These are phyloP conservation scores for Cladosporium colombiae DNA, from an alignment of 2,329 filamentous ascomycete genomes.

Conservation along the genomic window DNA sequence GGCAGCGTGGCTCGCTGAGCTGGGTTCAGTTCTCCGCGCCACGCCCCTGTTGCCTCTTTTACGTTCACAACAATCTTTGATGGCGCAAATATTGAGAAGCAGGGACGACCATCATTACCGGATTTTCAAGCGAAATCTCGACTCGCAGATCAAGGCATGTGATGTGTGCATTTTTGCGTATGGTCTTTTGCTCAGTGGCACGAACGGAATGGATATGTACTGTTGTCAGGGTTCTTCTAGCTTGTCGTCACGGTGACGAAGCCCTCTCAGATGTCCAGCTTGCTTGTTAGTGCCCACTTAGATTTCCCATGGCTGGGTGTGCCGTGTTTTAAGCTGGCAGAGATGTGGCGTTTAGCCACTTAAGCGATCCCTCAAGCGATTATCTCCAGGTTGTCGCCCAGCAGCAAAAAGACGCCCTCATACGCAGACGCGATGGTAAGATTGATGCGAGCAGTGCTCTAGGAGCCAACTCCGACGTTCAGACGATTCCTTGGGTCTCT, in stretches of 20 bases:
- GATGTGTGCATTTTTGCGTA: neutral
- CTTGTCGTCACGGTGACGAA: conserved; percentile 12
- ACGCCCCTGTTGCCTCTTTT: neutral
- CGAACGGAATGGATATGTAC: neutral
- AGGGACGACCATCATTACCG: neutral
- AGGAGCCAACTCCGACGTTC: conserved; percentile 5
- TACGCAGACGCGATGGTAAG: neutral
- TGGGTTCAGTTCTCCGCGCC: neutral
- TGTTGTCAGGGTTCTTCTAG: neutral
- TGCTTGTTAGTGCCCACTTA: neutral
- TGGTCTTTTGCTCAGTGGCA: neutral
- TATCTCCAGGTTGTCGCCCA: neutral
- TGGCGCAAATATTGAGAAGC: neutral
- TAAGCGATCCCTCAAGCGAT: neutral
- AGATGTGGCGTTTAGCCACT: neutral
- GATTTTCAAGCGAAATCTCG: neutral
- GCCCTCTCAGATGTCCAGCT: neutral
- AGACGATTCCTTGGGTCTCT: neutral
- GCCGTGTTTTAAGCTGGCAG: neutral
- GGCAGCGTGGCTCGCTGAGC: neutral
- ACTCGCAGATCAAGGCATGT: neutral
- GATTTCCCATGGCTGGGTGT: neutral
- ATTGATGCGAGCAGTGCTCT: conserved; percentile 1
- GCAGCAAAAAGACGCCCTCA: neutral
- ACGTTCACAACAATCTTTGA: conserved; percentile 1